Evolutionary conservation across 1,284 basidiomycete genomes (phyloP).

Genomic region (Irpex lacteus): DNA sequence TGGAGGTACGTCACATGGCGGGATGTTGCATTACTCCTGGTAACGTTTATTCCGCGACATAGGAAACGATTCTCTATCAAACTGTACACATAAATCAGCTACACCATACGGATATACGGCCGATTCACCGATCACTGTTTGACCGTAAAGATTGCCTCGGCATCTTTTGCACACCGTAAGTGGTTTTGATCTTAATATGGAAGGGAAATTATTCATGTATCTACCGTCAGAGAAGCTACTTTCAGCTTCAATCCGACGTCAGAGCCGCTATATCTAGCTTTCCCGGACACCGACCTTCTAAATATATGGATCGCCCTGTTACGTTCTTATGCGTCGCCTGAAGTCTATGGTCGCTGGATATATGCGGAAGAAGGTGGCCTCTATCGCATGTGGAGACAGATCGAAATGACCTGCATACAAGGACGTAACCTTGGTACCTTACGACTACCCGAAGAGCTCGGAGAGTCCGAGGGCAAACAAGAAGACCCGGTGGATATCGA

Average conservation of each 20-base stretch:
- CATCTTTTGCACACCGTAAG: slow-evolving; percentile 61
- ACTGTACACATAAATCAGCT: slow-evolving; percentile 70
- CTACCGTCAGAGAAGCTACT: neutral
- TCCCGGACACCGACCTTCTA: slow-evolving; percentile 54
- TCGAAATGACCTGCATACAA: slow-evolving; percentile 67
- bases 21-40: neutral
- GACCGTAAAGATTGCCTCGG: slow-evolving; percentile 67
- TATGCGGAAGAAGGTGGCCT: slow-evolving; percentile 65
- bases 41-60: slow-evolving; percentile 14
- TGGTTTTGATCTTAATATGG: neutral
- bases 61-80: slow-evolving; percentile 72
- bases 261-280: slow-evolving; percentile 73
- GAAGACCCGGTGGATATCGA: slow-evolving; percentile 48
- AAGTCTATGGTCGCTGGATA: slow-evolving; percentile 65
- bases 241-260: slow-evolving; percentile 44
- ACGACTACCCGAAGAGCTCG: slow-evolving; percentile 21
- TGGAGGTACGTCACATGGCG: slow-evolving; percentile 50
- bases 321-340: slow-evolving; percentile 72
- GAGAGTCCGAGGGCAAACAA: slow-evolving; percentile 42
- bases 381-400: slow-evolving; percentile 82
- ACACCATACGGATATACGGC: slow-evolving; percentile 71
- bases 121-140: slow-evolving; percentile 68
- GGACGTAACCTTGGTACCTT: slow-evolving; percentile 61
- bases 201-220: slow-evolving; percentile 55
- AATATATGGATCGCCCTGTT: slow-evolving; percentile 73